Evolutionary conservation across 805 yeast genomes (phyloP), one percentile per base, ranked within the genome.

Genomic region (Sugiyamaella marilandica): DNA sequence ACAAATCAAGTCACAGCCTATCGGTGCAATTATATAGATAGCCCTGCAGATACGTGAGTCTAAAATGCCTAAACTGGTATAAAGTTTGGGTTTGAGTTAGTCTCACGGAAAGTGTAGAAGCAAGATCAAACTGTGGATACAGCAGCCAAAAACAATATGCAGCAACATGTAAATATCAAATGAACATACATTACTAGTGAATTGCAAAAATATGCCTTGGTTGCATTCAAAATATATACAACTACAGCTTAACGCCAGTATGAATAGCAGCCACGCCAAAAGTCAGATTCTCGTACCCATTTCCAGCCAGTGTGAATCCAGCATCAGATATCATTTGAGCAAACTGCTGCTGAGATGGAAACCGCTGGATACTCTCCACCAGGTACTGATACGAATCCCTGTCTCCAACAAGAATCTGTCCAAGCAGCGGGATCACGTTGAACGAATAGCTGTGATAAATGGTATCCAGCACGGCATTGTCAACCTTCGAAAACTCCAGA

Each of bases 191-290:
- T n/a, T n/a, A n/a, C n/a, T n/a, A n/a, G n/a, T n/a, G n/a, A n/a
- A n/a, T n/a, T n/a, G n/a, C n/a, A n/a, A n/a, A 24, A 24, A 24
- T 24, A 24, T 3, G 29, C 29, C 3, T 24, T 24, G 7, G 7
- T 24, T 24, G 29, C 29, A 24, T 24, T 24, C 29, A 24, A 24
- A 24, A 24, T 24, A 24, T 24, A 7, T 24, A 24, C 29, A 24
- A 5, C 29, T 24, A 89, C 58, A 88, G 76, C 72, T 94, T 94
- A 51, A 94, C 87, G 62, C 98, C 99, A 69, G 90, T 82, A 67
- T 94, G 99, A 59, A 94, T 90, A 49, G 96, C 92, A 51, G 98
- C 96, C 52, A 90, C 85, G 55, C 99, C 99, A 69, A 88, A 87
- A 10, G 97, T 87, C 65, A 94, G 77, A 70, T 87, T 87, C 73